These are phyloP conservation scores for Suhomyces bribrorum DNA, from an alignment of 1,139 yeast genomes.

Conservation along the genomic window DNA sequence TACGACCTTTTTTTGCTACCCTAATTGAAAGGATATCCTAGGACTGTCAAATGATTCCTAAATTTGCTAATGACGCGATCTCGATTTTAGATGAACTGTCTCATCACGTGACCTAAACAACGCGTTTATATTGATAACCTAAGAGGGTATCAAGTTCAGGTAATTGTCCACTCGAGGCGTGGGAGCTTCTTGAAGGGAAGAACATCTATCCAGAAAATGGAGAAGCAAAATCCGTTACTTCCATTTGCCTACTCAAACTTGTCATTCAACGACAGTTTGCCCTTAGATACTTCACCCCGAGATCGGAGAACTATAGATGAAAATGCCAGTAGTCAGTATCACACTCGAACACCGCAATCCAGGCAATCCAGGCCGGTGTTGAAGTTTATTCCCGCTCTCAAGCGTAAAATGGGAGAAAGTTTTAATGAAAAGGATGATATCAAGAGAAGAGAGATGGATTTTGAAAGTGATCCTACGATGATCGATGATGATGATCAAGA, in stretches of 20 bases:
- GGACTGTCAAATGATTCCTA: too few relatives aligned
- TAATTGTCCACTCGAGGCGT: not conserved
- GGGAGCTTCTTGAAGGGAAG: not conserved
- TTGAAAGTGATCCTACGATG: slow-evolving; percentile 18
- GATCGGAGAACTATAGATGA: slow-evolving; percentile 37
- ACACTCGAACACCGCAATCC: slow-evolving; percentile 24
- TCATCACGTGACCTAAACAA: not conserved
- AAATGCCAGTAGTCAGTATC: slow-evolving; percentile 42
- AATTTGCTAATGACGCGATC: too few relatives aligned
- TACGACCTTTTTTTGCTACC: too few relatives aligned
- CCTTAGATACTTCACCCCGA: slow-evolving; percentile 39
- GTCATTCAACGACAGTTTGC: slow-evolving; percentile 25
- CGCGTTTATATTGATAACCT: not conserved
- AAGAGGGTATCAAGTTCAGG: not conserved
- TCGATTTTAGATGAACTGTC: too few relatives aligned
- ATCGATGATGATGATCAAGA: slow-evolving; percentile 22
- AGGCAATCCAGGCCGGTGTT: slow-evolving; percentile 22
- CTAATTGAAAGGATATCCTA: too few relatives aligned
- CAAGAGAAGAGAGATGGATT: slow-evolving; percentile 35
- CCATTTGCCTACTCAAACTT: slow-evolving; percentile 48
- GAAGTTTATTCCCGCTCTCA: slow-evolving; percentile 35
- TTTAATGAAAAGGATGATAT: slow-evolving; percentile 49
- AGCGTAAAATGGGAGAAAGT: slow-evolving; percentile 48
- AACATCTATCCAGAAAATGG: slow-evolving; percentile 26
- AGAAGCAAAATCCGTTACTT: slow-evolving; percentile 39